Conservation (phyloP, 495 filamentous ascomycete genomes). For the Talaromyces stipitatus region DNA sequence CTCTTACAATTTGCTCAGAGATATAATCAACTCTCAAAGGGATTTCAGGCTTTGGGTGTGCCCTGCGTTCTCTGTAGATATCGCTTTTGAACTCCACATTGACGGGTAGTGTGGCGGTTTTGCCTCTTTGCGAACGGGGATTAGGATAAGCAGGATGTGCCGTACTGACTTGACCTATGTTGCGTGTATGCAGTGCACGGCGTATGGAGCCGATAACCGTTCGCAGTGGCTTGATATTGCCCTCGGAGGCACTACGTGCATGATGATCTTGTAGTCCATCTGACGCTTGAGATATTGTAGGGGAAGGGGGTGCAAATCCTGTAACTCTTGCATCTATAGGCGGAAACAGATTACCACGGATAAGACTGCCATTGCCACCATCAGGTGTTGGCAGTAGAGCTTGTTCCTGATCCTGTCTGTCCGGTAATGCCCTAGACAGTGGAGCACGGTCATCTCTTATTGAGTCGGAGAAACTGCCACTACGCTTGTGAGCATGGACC, state of each 20-base stretch:
- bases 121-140: constrained; percentile 20
- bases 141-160: constrained; percentile 36
- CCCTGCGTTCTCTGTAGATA: constrained; percentile 35
- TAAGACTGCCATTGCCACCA: constrained; percentile 60
- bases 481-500: constrained; percentile 56
- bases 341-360: constrained; percentile 73
- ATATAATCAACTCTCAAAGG: constrained; percentile 63
- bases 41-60: constrained; percentile 25
- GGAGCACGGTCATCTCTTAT: constrained; percentile 65
- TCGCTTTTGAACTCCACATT: constrained; percentile 41
- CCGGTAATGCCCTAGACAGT: constrained; percentile 37
- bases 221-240: constrained; percentile 48
- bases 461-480: constrained; percentile 80
- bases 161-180: constrained; percentile 33
- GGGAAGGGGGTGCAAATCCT: constrained; percentile 56
- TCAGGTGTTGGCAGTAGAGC: constrained; percentile 3
- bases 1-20: constrained; percentile 64
- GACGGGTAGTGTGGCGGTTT: constrained; percentile 37
- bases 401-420: constrained; percentile 30
- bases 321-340: constrained; percentile 72
- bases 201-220: constrained; percentile 82
- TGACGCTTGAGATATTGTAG: constrained; percentile 27
- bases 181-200: constrained; percentile 72
- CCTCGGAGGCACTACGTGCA: constrained; percentile 26
- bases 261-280: constrained; percentile 9